Conservation (phyloP, 768 basidiomycete genomes). For the Dioszegia crocea region DNA sequence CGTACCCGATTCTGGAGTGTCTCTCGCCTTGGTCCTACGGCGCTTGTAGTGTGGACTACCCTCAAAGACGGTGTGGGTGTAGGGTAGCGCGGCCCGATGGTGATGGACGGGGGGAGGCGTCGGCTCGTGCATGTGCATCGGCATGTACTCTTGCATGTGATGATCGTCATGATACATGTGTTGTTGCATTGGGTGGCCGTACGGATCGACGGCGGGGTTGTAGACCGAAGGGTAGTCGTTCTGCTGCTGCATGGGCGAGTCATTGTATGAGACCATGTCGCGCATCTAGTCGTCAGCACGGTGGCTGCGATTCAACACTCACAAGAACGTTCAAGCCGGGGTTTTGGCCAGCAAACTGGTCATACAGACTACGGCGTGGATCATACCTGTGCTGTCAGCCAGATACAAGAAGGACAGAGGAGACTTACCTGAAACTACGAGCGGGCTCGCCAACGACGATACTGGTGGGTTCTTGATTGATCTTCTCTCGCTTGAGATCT, state of each 20-base stretch:
- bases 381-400: too few relatives aligned
- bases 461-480: slow-evolving; percentile 81
- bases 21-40: slow-evolving; percentile 25
- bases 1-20: slow-evolving; percentile 8
- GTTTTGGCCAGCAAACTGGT: slow-evolving; percentile 64
- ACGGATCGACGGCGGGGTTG: background rate
- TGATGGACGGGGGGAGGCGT: background rate
- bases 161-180: background rate
- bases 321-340: slow-evolving; percentile 26
- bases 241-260: background rate
- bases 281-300: background rate
- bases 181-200: slow-evolving; percentile 1
- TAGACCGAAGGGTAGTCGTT: background rate
- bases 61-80: slow-evolving; percentile 54
- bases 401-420: too few relatives aligned
- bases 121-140: slow-evolving; percentile 1
- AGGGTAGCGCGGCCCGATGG: background rate
- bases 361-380: slow-evolving; percentile 74
- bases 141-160: background rate
- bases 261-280: background rate
- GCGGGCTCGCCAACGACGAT: slow-evolving; percentile 73
- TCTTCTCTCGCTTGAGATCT: slow-evolving; percentile 91
- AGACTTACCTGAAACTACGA: slow-evolving; percentile 64
- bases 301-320: background rate
- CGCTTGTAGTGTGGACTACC: slow-evolving; percentile 85